These are phyloP conservation scores for Glomus cerebriforme DNA, from an alignment of 192 early-diverging fungal species.

Conservation along the genomic window DNA sequence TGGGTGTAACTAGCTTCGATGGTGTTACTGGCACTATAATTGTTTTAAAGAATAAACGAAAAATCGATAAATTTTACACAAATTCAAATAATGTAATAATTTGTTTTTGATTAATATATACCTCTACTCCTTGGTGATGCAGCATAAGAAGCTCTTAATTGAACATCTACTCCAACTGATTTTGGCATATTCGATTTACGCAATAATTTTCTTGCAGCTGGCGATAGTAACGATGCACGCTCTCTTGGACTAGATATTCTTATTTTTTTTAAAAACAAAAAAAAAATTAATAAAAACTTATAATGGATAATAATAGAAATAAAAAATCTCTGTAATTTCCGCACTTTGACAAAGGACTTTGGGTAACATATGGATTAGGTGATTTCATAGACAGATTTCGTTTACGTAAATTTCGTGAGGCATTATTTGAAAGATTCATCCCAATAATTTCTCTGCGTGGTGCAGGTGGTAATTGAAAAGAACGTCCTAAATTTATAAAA, in stretches of 20 bases:
- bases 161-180: conserved; percentile 31
- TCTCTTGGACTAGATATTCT: conserved; percentile 37
- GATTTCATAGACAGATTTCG: conserved; percentile 34
- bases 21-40: neutral
- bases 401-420: conserved; percentile 54
- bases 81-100: neutral
- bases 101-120: neutral
- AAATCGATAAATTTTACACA: neutral
- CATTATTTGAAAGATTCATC: conserved; percentile 61
- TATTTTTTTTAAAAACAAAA: neutral
- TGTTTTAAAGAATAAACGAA: neutral
- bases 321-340: conserved; percentile 12
- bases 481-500: conserved; percentile 35
- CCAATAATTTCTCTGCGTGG: conserved; percentile 66
- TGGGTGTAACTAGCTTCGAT: neutral
- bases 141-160: conserved; percentile 42
- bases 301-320: neutral
- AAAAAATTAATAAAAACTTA: neutral
- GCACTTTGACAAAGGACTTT: conserved; percentile 27
- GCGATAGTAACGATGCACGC: conserved; percentile 41
- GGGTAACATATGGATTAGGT: conserved; percentile 36
- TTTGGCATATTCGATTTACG: conserved; percentile 22
- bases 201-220: conserved; percentile 41
- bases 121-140: neutral
- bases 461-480: conserved; percentile 63